A percentile compares a stretch with the other conserved stretches of the same genome.
Conservation (phyloP, 2,329 filamentous ascomycete genomes). For the Pochonia chlamydosporia region DNA sequence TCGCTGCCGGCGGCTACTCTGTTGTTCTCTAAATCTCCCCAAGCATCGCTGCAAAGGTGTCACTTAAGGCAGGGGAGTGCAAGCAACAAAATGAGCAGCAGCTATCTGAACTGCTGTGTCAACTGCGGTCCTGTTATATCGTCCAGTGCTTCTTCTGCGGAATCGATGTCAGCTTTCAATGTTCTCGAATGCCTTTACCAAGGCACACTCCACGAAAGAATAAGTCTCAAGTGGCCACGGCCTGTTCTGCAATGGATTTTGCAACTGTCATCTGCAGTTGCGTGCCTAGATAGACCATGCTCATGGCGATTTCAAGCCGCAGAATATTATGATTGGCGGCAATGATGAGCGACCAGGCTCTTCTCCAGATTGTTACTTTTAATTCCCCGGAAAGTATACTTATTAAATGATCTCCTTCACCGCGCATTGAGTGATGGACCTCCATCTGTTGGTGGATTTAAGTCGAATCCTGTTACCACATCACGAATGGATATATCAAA, state of each 20-base stretch:
- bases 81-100: constrained; percentile 11
- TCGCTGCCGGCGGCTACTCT: constrained; percentile 12
- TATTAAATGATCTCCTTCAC: no score
- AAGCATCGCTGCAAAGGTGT: constrained; percentile 13
- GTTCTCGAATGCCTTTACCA: constrained; percentile 12
- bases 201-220: constrained; percentile 12
- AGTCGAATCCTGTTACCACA: no score
- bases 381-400: no score
- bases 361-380: no score
- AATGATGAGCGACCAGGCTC: no score
- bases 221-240: constrained; percentile 6
- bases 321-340: constrained; percentile 13
- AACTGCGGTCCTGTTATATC: constrained; percentile 8
- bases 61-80: constrained; percentile 11
- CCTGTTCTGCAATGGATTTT: constrained; percentile 12
- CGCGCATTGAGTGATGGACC: no score
- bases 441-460: no score
- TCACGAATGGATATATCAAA: no score
- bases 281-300: constrained; percentile 13
- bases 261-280: constrained; percentile 10
- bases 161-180: constrained; percentile 11
- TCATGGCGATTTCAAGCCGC: constrained; percentile 14
- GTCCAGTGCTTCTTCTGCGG: constrained; percentile 8
- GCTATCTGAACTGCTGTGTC: constrained; percentile 11
- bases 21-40: constrained; percentile 13